Percentiles rank a stretch among this genome's conserved stretches.
Evolutionary conservation across 2,329 filamentous ascomycete genomes (phyloP).

Genomic region (Neopestalotiopsis sp.): DNA sequence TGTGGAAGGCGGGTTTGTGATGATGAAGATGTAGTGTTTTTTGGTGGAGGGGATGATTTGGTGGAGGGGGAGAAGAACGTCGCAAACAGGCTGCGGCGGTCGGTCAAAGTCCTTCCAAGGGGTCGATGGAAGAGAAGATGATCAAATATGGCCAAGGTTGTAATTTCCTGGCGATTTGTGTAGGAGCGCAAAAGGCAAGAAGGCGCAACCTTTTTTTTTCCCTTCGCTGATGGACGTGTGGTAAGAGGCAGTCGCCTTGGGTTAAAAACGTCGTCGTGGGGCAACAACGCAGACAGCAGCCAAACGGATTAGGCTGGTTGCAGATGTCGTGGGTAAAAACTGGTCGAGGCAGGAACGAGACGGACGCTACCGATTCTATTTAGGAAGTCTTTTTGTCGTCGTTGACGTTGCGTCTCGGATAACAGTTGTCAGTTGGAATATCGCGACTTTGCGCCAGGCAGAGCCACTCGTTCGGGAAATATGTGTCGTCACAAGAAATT

Average conservation of each 20-base stretch:
- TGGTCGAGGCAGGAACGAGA: background rate
- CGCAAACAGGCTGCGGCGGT: background rate
- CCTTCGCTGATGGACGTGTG: background rate
- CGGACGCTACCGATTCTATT: background rate
- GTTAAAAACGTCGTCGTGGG: slow-evolving; percentile 12
- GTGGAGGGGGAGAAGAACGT: background rate
- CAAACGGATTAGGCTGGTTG: background rate
- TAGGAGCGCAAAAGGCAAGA: slow-evolving; percentile 8
- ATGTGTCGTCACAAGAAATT: slow-evolving; percentile 17
- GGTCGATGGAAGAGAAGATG: background rate
- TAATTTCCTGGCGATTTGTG: background rate
- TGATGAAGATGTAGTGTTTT: background rate
- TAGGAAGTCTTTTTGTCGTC: background rate
- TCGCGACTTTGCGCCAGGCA: slow-evolving; percentile 31
- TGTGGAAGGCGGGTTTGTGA: background rate
- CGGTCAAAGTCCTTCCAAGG: background rate
- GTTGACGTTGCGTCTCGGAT: background rate
- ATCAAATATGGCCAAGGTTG: background rate
- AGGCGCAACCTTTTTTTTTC: slow-evolving; percentile 6
- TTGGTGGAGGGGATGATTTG: background rate
- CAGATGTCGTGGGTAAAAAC: slow-evolving; percentile 7
- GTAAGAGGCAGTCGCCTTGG: background rate
- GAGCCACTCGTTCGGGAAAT: slow-evolving; percentile 20
- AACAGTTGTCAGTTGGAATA: slow-evolving; percentile 3
- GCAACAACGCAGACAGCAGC: slow-evolving; percentile 1